Evolutionary conservation across 352 stramenopile species (phyloP).

Genomic region (Phytophthora hybrid): DNA sequence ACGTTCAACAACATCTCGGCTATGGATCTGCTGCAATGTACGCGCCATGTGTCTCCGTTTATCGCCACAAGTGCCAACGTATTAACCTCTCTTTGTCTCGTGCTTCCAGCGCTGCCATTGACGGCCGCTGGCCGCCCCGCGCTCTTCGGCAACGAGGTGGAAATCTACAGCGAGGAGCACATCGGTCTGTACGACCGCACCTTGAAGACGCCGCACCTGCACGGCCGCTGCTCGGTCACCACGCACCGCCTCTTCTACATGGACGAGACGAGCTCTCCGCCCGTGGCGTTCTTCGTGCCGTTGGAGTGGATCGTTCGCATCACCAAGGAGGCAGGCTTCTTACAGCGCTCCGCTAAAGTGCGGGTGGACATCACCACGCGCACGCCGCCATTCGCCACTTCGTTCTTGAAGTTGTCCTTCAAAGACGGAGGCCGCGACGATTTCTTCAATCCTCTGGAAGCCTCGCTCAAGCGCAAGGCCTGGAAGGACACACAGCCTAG

Average conservation of each 20-base stretch:
- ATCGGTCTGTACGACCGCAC: conserved; percentile 87
- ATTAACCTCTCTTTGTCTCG: conserved; percentile 10
- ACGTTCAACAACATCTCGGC: conserved; percentile 44
- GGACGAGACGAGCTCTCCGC: conserved; percentile 59
- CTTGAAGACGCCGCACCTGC: conserved; percentile 76
- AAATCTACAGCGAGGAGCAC: conserved; percentile 89
- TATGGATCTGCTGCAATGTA: conserved; percentile 78
- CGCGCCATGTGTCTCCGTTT: conserved; percentile 3
- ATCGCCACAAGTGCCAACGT: not conserved
- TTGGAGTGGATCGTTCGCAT: conserved; percentile 76
- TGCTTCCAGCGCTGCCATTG: conserved; percentile 63
- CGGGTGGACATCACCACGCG: conserved; percentile 70
- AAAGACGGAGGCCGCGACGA: conserved; percentile 88
- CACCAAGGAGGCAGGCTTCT: conserved; percentile 85
- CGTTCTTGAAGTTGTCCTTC: conserved; percentile 88
- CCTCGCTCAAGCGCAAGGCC: conserved; percentile 68
- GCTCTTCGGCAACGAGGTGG: conserved; percentile 84
- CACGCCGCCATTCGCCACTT: conserved; percentile 48
- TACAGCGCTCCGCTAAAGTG: conserved; percentile 86
- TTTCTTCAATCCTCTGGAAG: conserved; percentile 81
- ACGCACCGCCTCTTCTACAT: conserved; percentile 89
- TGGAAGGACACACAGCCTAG: conserved; percentile 85
- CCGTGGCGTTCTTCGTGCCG: conserved; percentile 72
- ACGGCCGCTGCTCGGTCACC: conserved; percentile 81
- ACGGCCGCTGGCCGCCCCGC: conserved; percentile 73